Percentiles rank a stretch among this genome's conserved stretches.
phyloP scores from a whole-genome alignment of 352 stramenopile species.

The Pythium scleroteichum region DNA sequence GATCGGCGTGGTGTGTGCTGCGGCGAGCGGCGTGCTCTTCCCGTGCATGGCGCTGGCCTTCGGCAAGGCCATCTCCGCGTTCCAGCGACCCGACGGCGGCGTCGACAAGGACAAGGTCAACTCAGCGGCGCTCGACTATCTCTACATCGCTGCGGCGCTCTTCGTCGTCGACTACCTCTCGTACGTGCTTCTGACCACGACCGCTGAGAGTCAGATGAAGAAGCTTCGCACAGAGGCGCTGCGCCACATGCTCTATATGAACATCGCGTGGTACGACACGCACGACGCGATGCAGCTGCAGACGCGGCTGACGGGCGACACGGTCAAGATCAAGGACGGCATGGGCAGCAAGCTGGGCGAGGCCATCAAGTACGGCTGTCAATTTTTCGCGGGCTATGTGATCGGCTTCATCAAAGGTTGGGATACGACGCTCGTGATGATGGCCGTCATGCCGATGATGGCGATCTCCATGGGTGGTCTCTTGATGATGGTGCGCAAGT shows the following conservation, averaged over 20 bases:
- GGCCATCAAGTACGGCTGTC: constrained; percentile 22
- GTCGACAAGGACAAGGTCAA: constrained; percentile 16
- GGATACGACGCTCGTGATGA: constrained; percentile 37
- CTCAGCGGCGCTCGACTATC: constrained; percentile 19
- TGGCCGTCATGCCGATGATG: constrained; percentile 27
- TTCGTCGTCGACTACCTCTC: constrained; percentile 23
- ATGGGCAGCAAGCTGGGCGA: constrained; percentile 36
- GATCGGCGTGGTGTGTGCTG: not conserved
- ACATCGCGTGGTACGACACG: constrained; percentile 34
- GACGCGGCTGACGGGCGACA: constrained; percentile 10
- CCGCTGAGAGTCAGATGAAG: constrained; percentile 30
- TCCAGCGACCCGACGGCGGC: not conserved
- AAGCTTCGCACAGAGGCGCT: constrained; percentile 19
- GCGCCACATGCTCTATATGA: constrained; percentile 31
- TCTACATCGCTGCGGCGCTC: constrained; percentile 20
- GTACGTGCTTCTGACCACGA: constrained; percentile 22
- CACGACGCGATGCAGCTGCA: constrained; percentile 21
- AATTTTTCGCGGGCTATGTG: constrained; percentile 32
- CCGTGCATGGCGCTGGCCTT: constrained; percentile 1
- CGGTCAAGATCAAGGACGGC: constrained; percentile 14
- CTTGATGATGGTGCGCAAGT: constrained; percentile 19
- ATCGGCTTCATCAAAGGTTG: constrained; percentile 34
- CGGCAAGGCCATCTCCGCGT: not conserved
- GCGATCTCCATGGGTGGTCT: constrained; percentile 22
- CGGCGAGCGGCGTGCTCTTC: not conserved